Percentiles rank a stretch among this genome's conserved stretches.
phyloP scores from a whole-genome alignment of 2,329 filamentous ascomycete genomes.

The Alternaria rosae region DNA sequence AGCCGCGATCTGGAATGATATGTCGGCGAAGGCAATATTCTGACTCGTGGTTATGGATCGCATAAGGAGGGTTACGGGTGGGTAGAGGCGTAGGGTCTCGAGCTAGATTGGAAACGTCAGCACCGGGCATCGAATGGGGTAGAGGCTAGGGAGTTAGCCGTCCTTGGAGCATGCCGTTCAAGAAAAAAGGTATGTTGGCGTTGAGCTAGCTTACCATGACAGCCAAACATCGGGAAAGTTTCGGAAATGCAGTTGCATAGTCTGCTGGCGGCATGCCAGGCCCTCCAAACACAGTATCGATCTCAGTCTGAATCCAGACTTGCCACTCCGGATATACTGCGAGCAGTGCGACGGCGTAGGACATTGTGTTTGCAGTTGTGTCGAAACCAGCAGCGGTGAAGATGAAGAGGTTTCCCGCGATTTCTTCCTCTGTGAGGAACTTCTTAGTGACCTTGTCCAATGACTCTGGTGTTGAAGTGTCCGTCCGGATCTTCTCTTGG shows the following conservation, averaged over 20 bases:
- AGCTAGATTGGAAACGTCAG: conserved; percentile 33
- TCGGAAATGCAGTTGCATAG: conserved; percentile 1
- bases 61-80: conserved; percentile 14
- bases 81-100: conserved; percentile 24
- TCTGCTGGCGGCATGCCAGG: not conserved
- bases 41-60: conserved; percentile 1
- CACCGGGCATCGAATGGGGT: not conserved
- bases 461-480: not conserved
- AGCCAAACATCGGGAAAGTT: conserved; percentile 1
- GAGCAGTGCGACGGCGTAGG: conserved; percentile 56
- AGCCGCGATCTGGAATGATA: not conserved
- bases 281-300: conserved; percentile 43
- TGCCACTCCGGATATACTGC: conserved; percentile 59
- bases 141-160: not conserved
- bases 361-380: conserved; percentile 56
- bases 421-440: conserved; percentile 19
- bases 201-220: conserved; percentile 1
- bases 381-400: conserved; percentile 32
- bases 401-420: conserved; percentile 31
- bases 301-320: conserved; percentile 59
- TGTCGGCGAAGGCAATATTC: not conserved
- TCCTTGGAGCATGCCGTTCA: not conserved
- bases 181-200: not conserved
- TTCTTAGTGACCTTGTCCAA: not conserved
- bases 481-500: not conserved